Conservation (phyloP, 441 rosid genomes). For the Pelargonium cotyledonis region DNA sequence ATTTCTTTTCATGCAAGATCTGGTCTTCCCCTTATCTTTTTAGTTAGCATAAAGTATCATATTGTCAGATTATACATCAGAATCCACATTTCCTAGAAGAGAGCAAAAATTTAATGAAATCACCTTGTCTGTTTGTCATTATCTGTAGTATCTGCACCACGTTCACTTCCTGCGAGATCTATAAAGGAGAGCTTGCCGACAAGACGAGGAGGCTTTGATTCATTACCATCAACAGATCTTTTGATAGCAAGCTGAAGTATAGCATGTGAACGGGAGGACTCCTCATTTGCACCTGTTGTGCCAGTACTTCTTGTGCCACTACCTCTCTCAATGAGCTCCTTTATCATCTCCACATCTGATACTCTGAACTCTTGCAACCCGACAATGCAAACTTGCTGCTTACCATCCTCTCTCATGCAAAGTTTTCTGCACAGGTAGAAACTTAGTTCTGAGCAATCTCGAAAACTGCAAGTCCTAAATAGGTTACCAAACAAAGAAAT, state of each 20-base stretch:
- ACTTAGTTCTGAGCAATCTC: slow-evolving; percentile 21
- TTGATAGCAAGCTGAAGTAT: slow-evolving; percentile 94
- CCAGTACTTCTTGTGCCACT: slow-evolving; percentile 83
- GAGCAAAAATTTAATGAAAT: not conserved
- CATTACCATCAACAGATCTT: slow-evolving; percentile 68
- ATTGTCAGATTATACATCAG: too few species aligned
- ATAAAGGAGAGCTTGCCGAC: slow-evolving; percentile 97
- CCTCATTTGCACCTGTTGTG: slow-evolving; percentile 98
- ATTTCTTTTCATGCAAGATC: too few species aligned
- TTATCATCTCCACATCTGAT: slow-evolving; percentile 81
- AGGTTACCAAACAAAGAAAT: slow-evolving; percentile 18
- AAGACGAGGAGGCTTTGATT: slow-evolving; percentile 69
- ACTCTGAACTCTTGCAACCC: slow-evolving; percentile 92
- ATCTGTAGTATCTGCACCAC: slow-evolving; percentile 98
- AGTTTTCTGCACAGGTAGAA: slow-evolving; percentile 56
- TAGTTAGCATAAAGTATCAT: too few species aligned
- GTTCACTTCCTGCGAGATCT: slow-evolving; percentile 99
- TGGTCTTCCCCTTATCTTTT: too few species aligned
- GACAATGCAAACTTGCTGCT: slow-evolving; percentile 97
- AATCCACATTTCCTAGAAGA: not conserved
- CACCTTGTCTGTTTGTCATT: slow-evolving; percentile 96
- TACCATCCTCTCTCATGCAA: slow-evolving; percentile 98
- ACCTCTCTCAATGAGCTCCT: slow-evolving; percentile 90
- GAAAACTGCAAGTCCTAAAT: slow-evolving; percentile 6
- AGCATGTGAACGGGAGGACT: slow-evolving; percentile 99